Evolutionary conservation across 805 yeast species (phyloP), one percentile per base, ranked within the genome.

Genomic region (Ogataea paradorogensis): DNA sequence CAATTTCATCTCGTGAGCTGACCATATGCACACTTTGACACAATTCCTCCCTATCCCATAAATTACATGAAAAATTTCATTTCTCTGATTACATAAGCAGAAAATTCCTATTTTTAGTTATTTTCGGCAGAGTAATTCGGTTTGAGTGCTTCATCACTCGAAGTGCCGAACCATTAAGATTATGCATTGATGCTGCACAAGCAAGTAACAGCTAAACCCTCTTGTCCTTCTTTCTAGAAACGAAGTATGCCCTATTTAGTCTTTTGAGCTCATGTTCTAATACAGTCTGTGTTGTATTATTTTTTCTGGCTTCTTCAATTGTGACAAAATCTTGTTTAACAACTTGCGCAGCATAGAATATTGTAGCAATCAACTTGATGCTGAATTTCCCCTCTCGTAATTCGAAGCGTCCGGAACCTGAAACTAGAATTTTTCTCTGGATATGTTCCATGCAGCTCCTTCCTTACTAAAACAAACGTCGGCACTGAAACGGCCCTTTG

Each of bases 311-410:
- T 21, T 67, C 67, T n/a, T 56, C 55, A 15, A 57, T 44, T 0
- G 63, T 52, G 7, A 66, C 58, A 15, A 69, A 50, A 41, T 66
- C 71, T 15, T 47, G 38, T 23, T 61, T 54, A n/a, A 43, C 46
- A 30, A 63, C 35, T 34, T 38, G 56, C 15, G 47, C 59, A 32
- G 43, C 31, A 37, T 37, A 52, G 26, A 57, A 55, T 2, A 51
- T 43, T 25, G 39, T 48, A 1, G 53, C 45, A 7, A 55, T 33
- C 30, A 54, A 32, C 11, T 38, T 42, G 8, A 54, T 41, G 3
- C 45, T 41, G 8, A 30, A 8, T 29, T 49, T 52, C 30, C 33
- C 18, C 47, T 43, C 13, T 29, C 38, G 25, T 51, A 47, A 1
- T 38, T 14, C 45, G 48, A 38, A 8, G 15, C 20, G 4, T 41